Evolutionary conservation across 805 yeast species (phyloP).

Genomic region (Teunomyces barrocoloradensis): DNA sequence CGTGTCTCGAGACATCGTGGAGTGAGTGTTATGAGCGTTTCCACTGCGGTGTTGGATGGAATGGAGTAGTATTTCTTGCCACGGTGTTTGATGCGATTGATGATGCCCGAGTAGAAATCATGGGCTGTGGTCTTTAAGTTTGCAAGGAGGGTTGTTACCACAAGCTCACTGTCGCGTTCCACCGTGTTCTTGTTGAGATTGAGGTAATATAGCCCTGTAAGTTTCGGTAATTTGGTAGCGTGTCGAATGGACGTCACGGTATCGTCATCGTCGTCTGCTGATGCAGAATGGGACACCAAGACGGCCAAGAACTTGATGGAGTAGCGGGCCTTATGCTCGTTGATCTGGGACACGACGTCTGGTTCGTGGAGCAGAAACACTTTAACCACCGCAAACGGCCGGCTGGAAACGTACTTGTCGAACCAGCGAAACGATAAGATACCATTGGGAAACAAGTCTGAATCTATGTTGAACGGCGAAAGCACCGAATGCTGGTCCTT

Average conservation of each 20-base stretch:
- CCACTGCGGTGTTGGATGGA: slow-evolving; percentile 24
- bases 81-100: slow-evolving; percentile 31
- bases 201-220: slow-evolving; percentile 30
- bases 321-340: slow-evolving; percentile 7
- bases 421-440: slow-evolving; percentile 35
- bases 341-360: slow-evolving; percentile 8
- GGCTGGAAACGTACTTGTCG: slow-evolving; percentile 24
- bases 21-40: slow-evolving; percentile 28
- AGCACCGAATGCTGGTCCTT: slow-evolving; percentile 23
- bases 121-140: slow-evolving; percentile 25
- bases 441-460: slow-evolving; percentile 28
- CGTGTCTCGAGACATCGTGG: slow-evolving; percentile 40
- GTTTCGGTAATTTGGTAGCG: slow-evolving; percentile 27
- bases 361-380: slow-evolving; percentile 14
- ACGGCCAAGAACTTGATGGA: slow-evolving; percentile 23
- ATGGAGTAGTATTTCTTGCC: slow-evolving; percentile 35
- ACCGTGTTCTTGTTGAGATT: slow-evolving; percentile 12
- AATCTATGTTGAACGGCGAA: slow-evolving; percentile 38
- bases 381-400: slow-evolving; percentile 34
- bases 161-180: slow-evolving; percentile 28
- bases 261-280: slow-evolving; percentile 20
- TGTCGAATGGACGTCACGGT: slow-evolving; percentile 25
- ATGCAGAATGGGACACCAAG: slow-evolving; percentile 15
- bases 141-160: slow-evolving; percentile 29
- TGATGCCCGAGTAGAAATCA: slow-evolving; percentile 35